Evolutionary conservation across 768 basidiomycete genomes (phyloP).

Genomic region (Leccinum subtestaceum): DNA sequence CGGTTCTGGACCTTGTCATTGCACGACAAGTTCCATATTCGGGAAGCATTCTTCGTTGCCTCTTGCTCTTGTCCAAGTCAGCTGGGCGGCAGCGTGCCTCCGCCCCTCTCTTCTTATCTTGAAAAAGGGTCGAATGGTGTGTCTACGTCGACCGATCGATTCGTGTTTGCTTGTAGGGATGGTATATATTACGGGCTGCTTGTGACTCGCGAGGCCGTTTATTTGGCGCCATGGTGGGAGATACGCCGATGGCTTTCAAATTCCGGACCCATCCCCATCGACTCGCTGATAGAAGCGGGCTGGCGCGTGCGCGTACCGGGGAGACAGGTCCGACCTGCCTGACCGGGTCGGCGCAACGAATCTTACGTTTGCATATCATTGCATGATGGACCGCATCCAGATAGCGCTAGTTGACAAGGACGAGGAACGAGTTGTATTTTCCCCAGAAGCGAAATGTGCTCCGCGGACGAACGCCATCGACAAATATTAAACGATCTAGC

Average conservation of each 20-base stretch:
- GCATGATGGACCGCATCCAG: neutral
- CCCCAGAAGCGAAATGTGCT: neutral
- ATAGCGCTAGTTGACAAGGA: neutral
- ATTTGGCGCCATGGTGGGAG: neutral
- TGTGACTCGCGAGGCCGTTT: neutral
- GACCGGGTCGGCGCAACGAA: neutral
- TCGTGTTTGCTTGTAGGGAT: neutral
- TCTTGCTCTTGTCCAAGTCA: neutral
- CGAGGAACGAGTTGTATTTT: neutral
- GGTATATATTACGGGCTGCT: neutral
- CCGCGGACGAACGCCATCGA: constrained; percentile 2
- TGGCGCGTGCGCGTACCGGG: neutral
- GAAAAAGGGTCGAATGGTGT: neutral
- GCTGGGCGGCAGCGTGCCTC: neutral
- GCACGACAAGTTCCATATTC: neutral
- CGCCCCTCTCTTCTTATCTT: neutral
- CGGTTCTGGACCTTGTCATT: neutral
- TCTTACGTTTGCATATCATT: neutral
- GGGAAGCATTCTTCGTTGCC: neutral
- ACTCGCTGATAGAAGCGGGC: neutral
- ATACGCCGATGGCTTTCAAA: neutral
- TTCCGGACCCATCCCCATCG: neutral
- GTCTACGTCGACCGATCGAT: neutral
- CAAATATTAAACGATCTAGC: neutral
- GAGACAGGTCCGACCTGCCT: neutral